Evolutionary conservation across 495 filamentous ascomycete genomes (phyloP).

Genomic region (Letharia lupina): DNA sequence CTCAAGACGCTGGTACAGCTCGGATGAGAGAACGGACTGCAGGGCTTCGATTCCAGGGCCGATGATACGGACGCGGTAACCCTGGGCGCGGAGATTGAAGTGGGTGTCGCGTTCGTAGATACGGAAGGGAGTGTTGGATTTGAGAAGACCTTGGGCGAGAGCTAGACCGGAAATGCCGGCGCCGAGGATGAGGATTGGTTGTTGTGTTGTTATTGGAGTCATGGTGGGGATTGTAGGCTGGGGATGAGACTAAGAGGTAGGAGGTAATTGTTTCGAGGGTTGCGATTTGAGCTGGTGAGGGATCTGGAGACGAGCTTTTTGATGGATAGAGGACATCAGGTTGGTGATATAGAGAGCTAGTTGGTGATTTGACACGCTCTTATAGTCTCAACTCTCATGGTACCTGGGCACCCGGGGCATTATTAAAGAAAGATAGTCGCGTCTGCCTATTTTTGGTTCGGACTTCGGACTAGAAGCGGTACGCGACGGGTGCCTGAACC

Average conservation of each 20-base stretch:
- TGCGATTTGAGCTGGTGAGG: background rate
- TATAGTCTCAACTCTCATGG: background rate
- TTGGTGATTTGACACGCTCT: background rate
- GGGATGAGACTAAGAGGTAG: background rate
- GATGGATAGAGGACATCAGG: background rate
- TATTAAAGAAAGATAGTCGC: no score
- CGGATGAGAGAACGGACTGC: background rate
- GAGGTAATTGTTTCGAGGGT: background rate
- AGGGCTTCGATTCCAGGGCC: background rate
- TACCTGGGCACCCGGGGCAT: background rate
- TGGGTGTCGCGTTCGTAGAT: conserved; percentile 45
- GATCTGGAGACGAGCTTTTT: background rate
- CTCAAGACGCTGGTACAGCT: background rate
- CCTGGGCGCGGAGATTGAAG: conserved; percentile 43
- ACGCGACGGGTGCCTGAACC: no score
- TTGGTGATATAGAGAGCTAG: background rate
- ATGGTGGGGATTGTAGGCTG: background rate
- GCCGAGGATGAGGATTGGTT: conserved; percentile 45
- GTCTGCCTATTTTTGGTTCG: background rate
- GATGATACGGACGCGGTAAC: conserved; percentile 44
- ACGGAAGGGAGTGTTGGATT: conserved; percentile 39
- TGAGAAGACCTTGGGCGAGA: conserved; percentile 41
- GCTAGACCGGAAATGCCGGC: conserved; percentile 45
- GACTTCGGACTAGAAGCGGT: background rate
- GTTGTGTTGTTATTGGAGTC: conserved; percentile 21